phyloP scores from a whole-genome alignment of 1,284 basidiomycete genomes.

The Cutaneotrichosporon curvatum region DNA sequence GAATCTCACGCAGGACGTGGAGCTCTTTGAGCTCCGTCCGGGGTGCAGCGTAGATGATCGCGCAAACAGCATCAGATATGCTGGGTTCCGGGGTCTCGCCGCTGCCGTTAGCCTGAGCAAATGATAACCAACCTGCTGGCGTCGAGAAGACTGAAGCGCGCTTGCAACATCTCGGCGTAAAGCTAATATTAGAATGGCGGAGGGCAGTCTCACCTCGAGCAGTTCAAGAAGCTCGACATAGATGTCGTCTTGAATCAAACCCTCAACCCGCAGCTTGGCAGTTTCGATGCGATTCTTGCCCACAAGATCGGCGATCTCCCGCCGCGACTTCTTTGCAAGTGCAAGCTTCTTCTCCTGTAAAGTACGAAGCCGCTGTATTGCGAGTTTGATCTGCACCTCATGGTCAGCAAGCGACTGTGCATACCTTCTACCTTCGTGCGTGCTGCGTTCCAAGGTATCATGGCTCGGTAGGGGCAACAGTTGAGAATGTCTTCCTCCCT shows the following conservation, averaged over 20 bases:
- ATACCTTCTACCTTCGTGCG: not conserved
- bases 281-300: conserved; percentile 43
- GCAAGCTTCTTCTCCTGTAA: conserved; percentile 91
- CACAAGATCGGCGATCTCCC: conserved; percentile 47
- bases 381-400: conserved; percentile 53
- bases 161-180: conserved; percentile 85
- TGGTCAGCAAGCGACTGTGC: too few species aligned
- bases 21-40: conserved; percentile 89
- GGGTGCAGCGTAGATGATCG: conserved; percentile 83
- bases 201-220: conserved; percentile 55
- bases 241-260: conserved; percentile 46
- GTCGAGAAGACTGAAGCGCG: conserved; percentile 85
- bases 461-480: too few species aligned
- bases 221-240: conserved; percentile 73
- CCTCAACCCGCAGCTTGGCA: conserved; percentile 41
- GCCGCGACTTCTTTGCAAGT: conserved; percentile 62
- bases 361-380: conserved; percentile 81
- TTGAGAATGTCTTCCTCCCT: too few species aligned
- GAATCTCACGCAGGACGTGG: conserved; percentile 79
- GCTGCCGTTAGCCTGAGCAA: conserved; percentile 44
- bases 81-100: conserved; percentile 74
- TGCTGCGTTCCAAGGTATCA: not conserved
- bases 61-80: conserved; percentile 63
- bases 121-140: conserved; percentile 25
- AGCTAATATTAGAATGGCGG: conserved; percentile 46